Evolutionary conservation across 176 grass and related monocot genomes (phyloP).

Genomic region (Zoysia japonica): DNA sequence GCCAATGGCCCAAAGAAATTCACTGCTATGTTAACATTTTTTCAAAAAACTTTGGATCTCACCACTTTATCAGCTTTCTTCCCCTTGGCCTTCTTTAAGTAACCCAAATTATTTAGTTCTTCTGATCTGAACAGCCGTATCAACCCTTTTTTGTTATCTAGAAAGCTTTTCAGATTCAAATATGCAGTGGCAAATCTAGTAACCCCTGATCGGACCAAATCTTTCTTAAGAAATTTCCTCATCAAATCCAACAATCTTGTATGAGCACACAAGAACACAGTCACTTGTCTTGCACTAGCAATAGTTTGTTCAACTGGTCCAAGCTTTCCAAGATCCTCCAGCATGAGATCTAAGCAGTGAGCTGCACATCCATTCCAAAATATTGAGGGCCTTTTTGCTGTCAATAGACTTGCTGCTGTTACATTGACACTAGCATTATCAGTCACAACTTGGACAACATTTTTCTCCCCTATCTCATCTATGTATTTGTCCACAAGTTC

Average conservation of each 20-base stretch:
- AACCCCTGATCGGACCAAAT: background rate
- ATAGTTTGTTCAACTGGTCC: background rate
- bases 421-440: background rate
- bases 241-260: background rate
- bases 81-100: background rate
- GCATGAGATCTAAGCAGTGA: constrained; percentile 20
- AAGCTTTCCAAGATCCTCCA: constrained; percentile 20
- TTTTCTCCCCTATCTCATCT: constrained; percentile 5
- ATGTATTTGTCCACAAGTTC: constrained; percentile 19
- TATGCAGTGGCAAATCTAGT: background rate
- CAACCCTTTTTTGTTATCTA: background rate
- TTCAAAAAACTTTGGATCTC: background rate
- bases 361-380: constrained; percentile 22
- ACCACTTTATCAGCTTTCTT: background rate
- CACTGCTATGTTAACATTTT: background rate
- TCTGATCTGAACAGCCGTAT: background rate
- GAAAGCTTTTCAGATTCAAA: background rate
- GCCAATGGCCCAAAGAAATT: background rate
- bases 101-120: background rate
- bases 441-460: constrained; percentile 26
- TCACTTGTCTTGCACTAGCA: background rate
- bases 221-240: background rate
- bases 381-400: background rate
- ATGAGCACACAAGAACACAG: background rate
- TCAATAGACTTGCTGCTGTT: background rate